Base-by-base conservation (phyloP, 2,329 filamentous ascomycete genomes). In the Alternaria brassicicola region DNA sequence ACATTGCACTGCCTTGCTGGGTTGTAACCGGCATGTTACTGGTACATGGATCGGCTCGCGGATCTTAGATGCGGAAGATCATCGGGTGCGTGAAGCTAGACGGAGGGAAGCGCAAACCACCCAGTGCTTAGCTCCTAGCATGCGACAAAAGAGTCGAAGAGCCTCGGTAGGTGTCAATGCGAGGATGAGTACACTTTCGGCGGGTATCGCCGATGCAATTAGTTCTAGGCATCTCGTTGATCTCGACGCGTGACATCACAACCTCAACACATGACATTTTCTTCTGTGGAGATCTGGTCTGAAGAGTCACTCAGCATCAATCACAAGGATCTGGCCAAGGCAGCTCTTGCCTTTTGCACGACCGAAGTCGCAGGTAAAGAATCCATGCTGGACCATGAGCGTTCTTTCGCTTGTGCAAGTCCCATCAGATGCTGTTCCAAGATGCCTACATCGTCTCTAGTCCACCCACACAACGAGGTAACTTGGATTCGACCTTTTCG, bases 41-140 rank as follows among this genome's bases (percentile, higher is more conserved):
- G 49, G 48, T 43, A 49, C 50, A 54, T 58, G 43, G 50, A 54
- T 43, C 45, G 51, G 45, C 51, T 58, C 55, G 55, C 55, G 43
- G 50, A 58, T 58, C 55, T 58, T 42, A 33, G 36, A 23, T 31
- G 43, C 38, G 38, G 51, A 58, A 55, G 51, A 55, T 55, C 55
- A 21, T 49, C 55, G 43, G n/a, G 23, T n/a, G 43, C 31, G 50
- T 46, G 25, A 35, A 46, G 33, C 33, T 45, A 33, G 38, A 43
- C 50, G 50, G 39, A 43, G 26, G 21, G 39, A 15, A 21, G 50
- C 38, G 50, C 28, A 45, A 43, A 36, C 31, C 12, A 28, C 28
- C 19, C 21, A 31, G 30, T 42, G 33, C 33, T 42, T 51, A 28
- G 26, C 36, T 36, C 19, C 26, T 17, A 17, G 36, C 26, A 47